Evolutionary conservation across 768 basidiomycete genomes (phyloP).

Genomic region (Rhodotorula graminis): DNA sequence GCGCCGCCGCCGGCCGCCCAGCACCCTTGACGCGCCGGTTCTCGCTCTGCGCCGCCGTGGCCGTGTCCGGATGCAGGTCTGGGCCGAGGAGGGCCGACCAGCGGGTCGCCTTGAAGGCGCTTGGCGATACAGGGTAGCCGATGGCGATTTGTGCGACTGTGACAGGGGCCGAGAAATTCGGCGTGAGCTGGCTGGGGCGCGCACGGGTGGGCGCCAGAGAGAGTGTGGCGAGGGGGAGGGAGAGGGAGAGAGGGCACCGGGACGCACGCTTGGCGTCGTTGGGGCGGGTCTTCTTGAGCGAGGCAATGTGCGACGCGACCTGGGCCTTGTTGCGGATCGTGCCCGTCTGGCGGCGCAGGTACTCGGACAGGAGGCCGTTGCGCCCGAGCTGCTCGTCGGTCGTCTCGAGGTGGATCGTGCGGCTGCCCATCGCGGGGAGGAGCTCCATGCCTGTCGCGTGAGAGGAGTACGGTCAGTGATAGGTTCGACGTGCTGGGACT

Average conservation of each 20-base stretch:
- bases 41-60: not conserved
- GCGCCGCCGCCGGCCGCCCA: not conserved
- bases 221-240: not conserved
- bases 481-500: too few species aligned
- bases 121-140: not conserved
- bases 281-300: not conserved
- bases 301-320: conserved; percentile 1
- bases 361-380: conserved; percentile 13
- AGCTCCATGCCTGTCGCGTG: not conserved
- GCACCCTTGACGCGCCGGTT: not conserved
- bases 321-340: conserved; percentile 5
- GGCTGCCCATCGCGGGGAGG: conserved; percentile 15
- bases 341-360: conserved; percentile 25
- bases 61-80: not conserved
- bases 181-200: too few species aligned
- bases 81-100: conserved; percentile 18
- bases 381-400: conserved; percentile 13
- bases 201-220: too few species aligned
- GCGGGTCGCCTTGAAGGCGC: not conserved
- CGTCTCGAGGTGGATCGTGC: conserved; percentile 1
- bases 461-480: too few species aligned
- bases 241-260: not conserved
- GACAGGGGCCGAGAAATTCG: too few species aligned
- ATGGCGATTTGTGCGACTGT: not conserved
- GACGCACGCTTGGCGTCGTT: conserved; percentile 4